phyloP scores from a whole-genome alignment of 2,329 filamentous ascomycete species.

The Neophaeococcomyces mojaviensis region DNA sequence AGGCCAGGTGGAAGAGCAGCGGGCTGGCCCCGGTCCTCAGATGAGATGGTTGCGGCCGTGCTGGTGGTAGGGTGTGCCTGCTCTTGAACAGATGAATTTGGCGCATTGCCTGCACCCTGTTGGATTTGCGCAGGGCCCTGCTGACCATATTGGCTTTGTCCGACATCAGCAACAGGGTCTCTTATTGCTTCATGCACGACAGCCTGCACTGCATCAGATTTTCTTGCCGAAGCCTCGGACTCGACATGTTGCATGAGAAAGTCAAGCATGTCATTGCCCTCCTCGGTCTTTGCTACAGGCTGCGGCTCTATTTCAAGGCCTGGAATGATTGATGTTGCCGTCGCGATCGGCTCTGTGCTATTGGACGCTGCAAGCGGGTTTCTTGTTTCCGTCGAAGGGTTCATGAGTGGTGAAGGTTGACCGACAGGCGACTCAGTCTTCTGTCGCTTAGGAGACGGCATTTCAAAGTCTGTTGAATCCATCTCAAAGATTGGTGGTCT shows the following conservation, averaged over 20 bases:
- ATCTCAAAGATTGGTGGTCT: slow-evolving; percentile 4
- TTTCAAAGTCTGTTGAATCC: slow-evolving; percentile 19
- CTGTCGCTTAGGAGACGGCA: slow-evolving; percentile 19
- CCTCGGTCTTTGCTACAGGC: not conserved
- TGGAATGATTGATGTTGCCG: not conserved
- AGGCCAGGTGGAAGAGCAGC: not conserved
- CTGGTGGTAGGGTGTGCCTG: too few species aligned
- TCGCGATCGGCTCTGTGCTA: not conserved
- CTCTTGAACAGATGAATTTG: too few species aligned
- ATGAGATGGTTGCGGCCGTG: not conserved
- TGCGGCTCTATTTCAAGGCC: not conserved
- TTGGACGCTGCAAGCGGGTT: not conserved
- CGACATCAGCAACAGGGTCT: not conserved
- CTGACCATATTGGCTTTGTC: not conserved
- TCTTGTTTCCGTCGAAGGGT: not conserved
- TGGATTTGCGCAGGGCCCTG: not conserved
- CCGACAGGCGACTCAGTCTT: slow-evolving; percentile 15
- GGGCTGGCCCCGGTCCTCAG: not conserved
- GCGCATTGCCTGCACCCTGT: too few species aligned
- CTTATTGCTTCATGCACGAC: not conserved
- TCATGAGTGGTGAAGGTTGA: not conserved
- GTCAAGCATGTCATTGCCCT: slow-evolving; percentile 13
- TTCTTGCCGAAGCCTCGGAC: slow-evolving; percentile 13
- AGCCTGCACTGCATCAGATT: not conserved
- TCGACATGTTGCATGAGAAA: slow-evolving; percentile 22